These are phyloP conservation scores for Colletotrichum australisinense DNA, from an alignment of 2,329 filamentous ascomycete species.

Conservation along the genomic window DNA sequence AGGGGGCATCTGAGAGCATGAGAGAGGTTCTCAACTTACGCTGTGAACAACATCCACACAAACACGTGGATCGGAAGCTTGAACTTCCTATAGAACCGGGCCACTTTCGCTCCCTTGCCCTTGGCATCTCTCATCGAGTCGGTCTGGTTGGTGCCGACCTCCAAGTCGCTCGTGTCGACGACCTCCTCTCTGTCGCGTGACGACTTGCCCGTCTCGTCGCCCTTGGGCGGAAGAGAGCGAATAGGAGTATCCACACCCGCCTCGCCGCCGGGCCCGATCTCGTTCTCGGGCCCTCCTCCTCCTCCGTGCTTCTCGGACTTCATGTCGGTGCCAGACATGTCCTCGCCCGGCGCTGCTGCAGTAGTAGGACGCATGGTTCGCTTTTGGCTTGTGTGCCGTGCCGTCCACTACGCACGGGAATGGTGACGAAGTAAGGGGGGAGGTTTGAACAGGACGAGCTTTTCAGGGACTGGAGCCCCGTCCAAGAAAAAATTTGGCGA, in stretches of 20 bases:
- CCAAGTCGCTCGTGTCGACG: constrained; percentile 21
- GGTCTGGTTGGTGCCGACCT: constrained; percentile 8
- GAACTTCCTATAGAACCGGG: constrained; percentile 17
- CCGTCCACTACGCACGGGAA: neutral
- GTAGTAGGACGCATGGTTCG: constrained; percentile 6
- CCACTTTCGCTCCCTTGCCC: neutral
- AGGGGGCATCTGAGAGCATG: neutral
- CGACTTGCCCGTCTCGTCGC: neutral
- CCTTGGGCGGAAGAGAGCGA: neutral
- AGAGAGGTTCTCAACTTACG: constrained; percentile 16
- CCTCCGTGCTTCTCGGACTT: constrained; percentile 2
- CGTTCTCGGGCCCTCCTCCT: neutral
- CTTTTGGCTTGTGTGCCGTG: neutral
- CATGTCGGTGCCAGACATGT: neutral
- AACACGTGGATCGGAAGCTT: constrained; percentile 20
- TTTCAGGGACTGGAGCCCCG: neutral
- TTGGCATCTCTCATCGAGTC: neutral
- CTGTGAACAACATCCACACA: constrained; percentile 27
- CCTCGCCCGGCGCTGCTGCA: constrained; percentile 11
- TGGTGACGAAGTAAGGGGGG: neutral
- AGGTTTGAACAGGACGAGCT: neutral
- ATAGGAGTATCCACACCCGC: neutral
- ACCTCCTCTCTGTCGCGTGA: neutral
- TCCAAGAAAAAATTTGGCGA: constrained; percentile 8
- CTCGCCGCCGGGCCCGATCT: constrained; percentile 5